A percentile compares a stretch with the other conserved stretches of the same genome.
These are phyloP conservation scores for Phytophthora hybrid DNA, from an alignment of 352 stramenopile genomes.

Conservation along the genomic window DNA sequence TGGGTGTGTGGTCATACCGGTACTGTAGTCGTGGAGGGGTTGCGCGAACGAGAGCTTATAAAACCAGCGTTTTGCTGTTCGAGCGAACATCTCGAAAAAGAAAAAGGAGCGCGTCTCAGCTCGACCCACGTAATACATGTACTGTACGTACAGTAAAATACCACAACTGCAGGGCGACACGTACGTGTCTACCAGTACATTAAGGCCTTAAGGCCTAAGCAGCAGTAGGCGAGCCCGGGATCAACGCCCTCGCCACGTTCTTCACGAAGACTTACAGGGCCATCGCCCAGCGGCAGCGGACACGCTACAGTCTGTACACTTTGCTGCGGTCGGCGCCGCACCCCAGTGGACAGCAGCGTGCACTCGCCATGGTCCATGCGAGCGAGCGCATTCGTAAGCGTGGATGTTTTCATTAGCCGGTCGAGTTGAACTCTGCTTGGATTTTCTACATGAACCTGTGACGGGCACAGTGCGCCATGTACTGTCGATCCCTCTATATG, in stretches of 20 bases:
- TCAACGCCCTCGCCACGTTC: too few species aligned
- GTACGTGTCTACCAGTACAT: too few species aligned
- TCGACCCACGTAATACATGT: neutral
- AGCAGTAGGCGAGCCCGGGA: too few species aligned
- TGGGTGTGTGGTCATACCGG: neutral
- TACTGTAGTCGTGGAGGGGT: neutral
- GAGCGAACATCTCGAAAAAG: constrained; percentile 13
- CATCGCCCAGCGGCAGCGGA: neutral
- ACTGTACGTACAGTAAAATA: too few species aligned
- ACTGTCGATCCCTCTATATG: neutral
- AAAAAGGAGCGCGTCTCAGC: neutral
- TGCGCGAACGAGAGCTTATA: constrained; percentile 12
- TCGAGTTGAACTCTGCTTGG: constrained; percentile 26
- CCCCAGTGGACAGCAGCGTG: constrained; percentile 7
- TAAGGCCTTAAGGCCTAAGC: too few species aligned
- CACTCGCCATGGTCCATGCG: constrained; percentile 2
- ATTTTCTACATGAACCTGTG: constrained; percentile 32
- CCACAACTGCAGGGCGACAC: too few species aligned
- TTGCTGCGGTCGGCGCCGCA: neutral
- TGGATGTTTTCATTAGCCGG: constrained; percentile 27
- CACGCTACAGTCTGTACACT: neutral
- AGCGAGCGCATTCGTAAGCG: constrained; percentile 18
- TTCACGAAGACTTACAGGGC: neutral
- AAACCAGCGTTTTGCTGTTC: constrained; percentile 37
- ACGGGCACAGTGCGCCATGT: constrained; percentile 19